Conservation (phyloP, 2,329 filamentous ascomycete species). For the Aspergillus sp. region DNA sequence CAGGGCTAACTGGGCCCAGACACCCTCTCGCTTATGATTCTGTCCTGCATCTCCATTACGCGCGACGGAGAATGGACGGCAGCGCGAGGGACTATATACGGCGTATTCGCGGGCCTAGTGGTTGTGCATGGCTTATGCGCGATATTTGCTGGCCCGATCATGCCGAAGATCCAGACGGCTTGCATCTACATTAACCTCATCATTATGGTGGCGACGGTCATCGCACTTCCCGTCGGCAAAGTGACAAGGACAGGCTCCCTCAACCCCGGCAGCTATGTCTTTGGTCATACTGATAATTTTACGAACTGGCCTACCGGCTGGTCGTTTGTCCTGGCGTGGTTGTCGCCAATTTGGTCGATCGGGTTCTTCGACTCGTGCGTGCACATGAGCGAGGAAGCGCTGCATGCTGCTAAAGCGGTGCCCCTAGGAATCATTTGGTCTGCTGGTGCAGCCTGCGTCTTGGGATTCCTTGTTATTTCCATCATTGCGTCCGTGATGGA, state of each 20-base stretch:
- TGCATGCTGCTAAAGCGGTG: conserved; percentile 51
- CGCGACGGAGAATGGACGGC: conserved; percentile 49
- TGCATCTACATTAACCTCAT: conserved; percentile 49
- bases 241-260: conserved; percentile 16
- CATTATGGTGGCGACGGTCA: conserved; percentile 47
- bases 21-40: conserved; percentile 24
- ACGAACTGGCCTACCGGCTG: conserved; percentile 50
- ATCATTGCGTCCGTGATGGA: conserved; percentile 51
- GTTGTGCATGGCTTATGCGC: conserved; percentile 47
- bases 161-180: conserved; percentile 50
- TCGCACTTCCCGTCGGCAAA: conserved; percentile 48
- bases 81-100: conserved; percentile 48
- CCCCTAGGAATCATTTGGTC: conserved; percentile 52
- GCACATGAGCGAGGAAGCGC: conserved; percentile 53
- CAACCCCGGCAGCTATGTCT: conserved; percentile 42
- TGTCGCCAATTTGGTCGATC: conserved; percentile 53
- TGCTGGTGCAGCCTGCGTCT: conserved; percentile 41
- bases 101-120: conserved; percentile 47
- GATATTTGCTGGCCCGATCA: conserved; percentile 44
- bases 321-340: conserved; percentile 52
- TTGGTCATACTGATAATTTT: conserved; percentile 47
- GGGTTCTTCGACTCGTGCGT: conserved; percentile 49
- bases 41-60: conserved; percentile 49
- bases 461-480: conserved; percentile 50
- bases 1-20: conserved; percentile 7